phyloP scores from a whole-genome alignment of 2,329 filamentous ascomycete species.

The Dothideomycetes sp. region DNA sequence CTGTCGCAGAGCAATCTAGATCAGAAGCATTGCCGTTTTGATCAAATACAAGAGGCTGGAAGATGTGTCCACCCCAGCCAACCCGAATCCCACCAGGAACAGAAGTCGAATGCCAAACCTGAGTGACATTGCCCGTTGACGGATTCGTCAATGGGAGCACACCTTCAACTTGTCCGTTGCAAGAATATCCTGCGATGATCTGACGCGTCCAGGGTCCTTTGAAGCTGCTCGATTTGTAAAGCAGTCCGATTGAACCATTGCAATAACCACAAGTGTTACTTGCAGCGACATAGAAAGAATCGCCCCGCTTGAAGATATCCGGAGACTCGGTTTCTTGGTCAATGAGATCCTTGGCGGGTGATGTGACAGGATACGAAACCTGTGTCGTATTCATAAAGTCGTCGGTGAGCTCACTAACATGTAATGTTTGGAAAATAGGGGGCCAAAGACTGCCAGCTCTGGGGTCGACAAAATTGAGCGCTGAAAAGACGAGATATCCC shows the following conservation, averaged over 20 bases:
- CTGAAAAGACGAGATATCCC: slow-evolving; percentile 16
- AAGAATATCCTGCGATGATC: slow-evolving; percentile 15
- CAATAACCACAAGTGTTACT: slow-evolving; percentile 17
- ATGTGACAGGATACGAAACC: slow-evolving; percentile 12
- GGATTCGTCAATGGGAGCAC: slow-evolving; percentile 13
- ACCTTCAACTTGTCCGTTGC: slow-evolving; percentile 15
- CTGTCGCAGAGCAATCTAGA: slow-evolving; percentile 12
- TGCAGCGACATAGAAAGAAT: slow-evolving; percentile 12
- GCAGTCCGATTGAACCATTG: slow-evolving; percentile 14
- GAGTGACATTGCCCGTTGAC: slow-evolving; percentile 6
- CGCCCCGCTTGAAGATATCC: slow-evolving; percentile 14
- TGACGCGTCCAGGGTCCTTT: slow-evolving; percentile 16
- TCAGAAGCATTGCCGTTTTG: slow-evolving; percentile 12
- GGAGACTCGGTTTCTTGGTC: slow-evolving; percentile 15
- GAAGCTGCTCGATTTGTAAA: slow-evolving; percentile 13
- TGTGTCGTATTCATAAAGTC: slow-evolving; percentile 14
- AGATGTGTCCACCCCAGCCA: slow-evolving; percentile 15
- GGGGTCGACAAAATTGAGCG: slow-evolving; percentile 13
- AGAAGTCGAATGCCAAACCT: slow-evolving; percentile 15
- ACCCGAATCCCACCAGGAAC: slow-evolving; percentile 13
- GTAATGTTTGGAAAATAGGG: slow-evolving; percentile 15
- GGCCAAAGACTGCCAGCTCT: slow-evolving; percentile 15
- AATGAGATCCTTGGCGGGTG: slow-evolving; percentile 11
- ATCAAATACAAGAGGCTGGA: slow-evolving; percentile 14
- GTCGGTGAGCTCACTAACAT: slow-evolving; percentile 12